Base-by-base conservation (phyloP, 2,329 filamentous ascomycete genomes). In the Whalleya microplaca region DNA sequence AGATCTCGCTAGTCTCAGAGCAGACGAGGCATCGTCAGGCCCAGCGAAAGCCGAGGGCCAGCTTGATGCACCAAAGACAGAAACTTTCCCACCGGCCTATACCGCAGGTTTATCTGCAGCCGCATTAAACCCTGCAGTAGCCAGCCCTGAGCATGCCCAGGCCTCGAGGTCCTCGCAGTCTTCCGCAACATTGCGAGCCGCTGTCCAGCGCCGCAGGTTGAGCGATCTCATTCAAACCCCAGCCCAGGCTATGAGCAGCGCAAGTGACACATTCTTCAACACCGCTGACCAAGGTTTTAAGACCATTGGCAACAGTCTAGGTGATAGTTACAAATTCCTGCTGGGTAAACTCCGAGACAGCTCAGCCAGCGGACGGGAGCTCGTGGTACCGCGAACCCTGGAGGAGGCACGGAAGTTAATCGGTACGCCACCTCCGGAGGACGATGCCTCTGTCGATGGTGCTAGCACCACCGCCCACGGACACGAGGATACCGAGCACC, bases 231-330 rank as follows among this genome's bases (percentile, higher is more conserved):
- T 97, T 50, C 91, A 95, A 71, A 88, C 90, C 0, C 91, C 93
- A 41, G 87, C 91, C 0, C 90, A 89, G 68, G 89, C 91, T 2
- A 83, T 97, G 52, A 90, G 90, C 58, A 90, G 87, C 29, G 91
- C 92, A 43, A 90, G 90, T 58, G 94, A 96, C 71, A 90, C 90
- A 1, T 86, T 96, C 21, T 84, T 96, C 57, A 92, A 84, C 64
- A 93, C 92, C 0, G 95, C 95, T 10, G 95, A 99, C 69, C 92
- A 96, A 71, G 85, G 93, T 1, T 80, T 98, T 62, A 96, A 97
- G 70, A 96, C 88, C 37, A 96, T 99, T 64, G 91, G 94, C 60
- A 93, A 84, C 68, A 96, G 92, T 46, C 79, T 98, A 3, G 93
- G 94, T 57, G 92, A 91, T 68, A 97, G 92, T 71, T 96, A 97